Evolutionary conservation across 306 rosid species (phyloP).

Genomic region (Ammopiptanthus mongolicus): DNA sequence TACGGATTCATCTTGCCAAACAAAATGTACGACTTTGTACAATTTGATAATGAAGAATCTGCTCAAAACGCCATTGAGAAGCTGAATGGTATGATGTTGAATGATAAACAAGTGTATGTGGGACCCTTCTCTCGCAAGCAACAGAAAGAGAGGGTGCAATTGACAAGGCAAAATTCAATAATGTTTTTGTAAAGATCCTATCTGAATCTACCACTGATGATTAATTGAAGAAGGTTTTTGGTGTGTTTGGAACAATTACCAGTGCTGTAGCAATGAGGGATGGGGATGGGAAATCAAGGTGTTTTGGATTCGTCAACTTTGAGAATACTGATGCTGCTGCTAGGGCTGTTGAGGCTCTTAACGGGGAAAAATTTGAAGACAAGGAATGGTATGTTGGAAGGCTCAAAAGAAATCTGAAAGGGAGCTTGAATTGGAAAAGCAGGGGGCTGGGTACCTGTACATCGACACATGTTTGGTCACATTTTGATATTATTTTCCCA

Average conservation of each 20-base stretch:
- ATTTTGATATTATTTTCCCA: too few species aligned
- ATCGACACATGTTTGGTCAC: too few species aligned
- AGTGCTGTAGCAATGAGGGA: constrained; percentile 95
- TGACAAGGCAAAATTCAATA: constrained; percentile 67
- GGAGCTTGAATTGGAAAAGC: constrained; percentile 72
- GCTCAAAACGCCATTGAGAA: constrained; percentile 85
- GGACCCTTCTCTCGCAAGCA: constrained; percentile 99
- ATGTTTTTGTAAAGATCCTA: constrained; percentile 86
- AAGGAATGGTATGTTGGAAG: constrained; percentile 90
- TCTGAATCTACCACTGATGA: constrained; percentile 80
- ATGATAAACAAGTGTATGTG: constrained; percentile 94
- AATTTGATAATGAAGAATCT: constrained; percentile 85
- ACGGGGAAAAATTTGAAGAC: constrained; percentile 70
- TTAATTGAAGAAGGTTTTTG: constrained; percentile 60
- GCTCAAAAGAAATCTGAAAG: constrained; percentile 96
- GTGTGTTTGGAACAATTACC: constrained; percentile 73
- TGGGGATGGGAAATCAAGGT: constrained; percentile 85
- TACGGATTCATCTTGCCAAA: constrained; percentile 74
- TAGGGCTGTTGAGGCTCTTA: constrained; percentile 72
- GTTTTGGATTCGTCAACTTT: constrained; percentile 96
- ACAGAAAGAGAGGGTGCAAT: constrained; percentile 61
- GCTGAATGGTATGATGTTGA: constrained; percentile 92
- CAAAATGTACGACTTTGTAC: constrained; percentile 96
- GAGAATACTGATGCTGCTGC: constrained; percentile 85
- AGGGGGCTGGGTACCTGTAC: too few species aligned